phyloP scores from a whole-genome alignment of 768 basidiomycete species.

The Asterophora lycoperdoides region DNA sequence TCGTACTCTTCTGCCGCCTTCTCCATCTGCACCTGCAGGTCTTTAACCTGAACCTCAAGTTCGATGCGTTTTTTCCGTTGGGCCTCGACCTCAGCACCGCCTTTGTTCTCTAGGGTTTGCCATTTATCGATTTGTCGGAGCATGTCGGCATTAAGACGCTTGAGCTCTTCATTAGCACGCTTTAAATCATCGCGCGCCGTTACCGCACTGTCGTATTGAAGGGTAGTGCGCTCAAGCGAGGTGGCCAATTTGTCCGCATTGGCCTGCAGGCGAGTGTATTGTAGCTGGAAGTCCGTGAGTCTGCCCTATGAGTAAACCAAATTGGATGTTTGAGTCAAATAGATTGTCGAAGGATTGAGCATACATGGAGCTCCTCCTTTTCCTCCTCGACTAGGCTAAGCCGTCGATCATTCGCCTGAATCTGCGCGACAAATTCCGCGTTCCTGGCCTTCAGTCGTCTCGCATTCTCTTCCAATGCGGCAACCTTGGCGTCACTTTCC shows the following conservation, averaged over 20 bases:
- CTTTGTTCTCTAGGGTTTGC: slow-evolving; percentile 63
- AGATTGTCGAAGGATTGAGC: neutral
- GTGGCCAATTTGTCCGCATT: slow-evolving; percentile 41
- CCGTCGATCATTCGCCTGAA: slow-evolving; percentile 37
- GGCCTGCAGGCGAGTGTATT: slow-evolving; percentile 46
- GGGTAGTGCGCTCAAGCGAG: slow-evolving; percentile 51
- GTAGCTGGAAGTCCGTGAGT: slow-evolving; percentile 41
- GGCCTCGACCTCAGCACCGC: slow-evolving; percentile 52
- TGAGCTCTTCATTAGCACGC: slow-evolving; percentile 52
- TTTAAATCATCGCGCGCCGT: slow-evolving; percentile 52
- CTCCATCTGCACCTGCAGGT: slow-evolving; percentile 37
- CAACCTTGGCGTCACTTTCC: slow-evolving; percentile 29
- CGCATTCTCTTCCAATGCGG: slow-evolving; percentile 24
- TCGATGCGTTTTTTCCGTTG: slow-evolving; percentile 51
- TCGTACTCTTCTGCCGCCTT: slow-evolving; percentile 32
- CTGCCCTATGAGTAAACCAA: slow-evolving; percentile 27
- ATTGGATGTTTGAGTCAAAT: slow-evolving; percentile 8
- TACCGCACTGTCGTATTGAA: slow-evolving; percentile 56
- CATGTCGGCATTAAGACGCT: slow-evolving; percentile 50
- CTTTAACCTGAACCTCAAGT: slow-evolving; percentile 51
- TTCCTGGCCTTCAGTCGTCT: slow-evolving; percentile 27
- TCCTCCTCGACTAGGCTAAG: slow-evolving; percentile 37
- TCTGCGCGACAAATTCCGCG: slow-evolving; percentile 29
- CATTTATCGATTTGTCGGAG: slow-evolving; percentile 65
- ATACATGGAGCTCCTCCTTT: slow-evolving; percentile 44